Evolutionary conservation across 2,329 filamentous ascomycete species (phyloP), one percentile per base, ranked within the genome.

Genomic region (Fusarium sp.): DNA sequence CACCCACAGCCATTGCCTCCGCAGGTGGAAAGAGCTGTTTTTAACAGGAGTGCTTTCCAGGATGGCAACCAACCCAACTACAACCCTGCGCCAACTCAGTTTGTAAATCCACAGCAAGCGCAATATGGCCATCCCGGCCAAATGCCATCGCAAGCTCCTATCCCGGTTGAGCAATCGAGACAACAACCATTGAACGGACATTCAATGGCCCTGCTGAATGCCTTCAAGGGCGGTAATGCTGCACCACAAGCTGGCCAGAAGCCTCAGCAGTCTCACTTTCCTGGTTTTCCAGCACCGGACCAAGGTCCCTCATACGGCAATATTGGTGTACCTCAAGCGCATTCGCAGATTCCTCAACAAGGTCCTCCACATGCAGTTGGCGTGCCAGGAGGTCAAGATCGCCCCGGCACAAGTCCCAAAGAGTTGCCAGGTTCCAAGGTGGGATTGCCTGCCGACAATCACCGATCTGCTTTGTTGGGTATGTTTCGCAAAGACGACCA

Each of bases 1-100:
- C 76, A 79, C 48, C 81, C 81, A 1, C 82, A 84, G 49, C 80
- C 83, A 9, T 71, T 83, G 10, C 84, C 83, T 25, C 84, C 82
- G 7, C 82, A 85, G 42, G 81, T 84, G 1, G 84, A 86, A 55
- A 80, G 81, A 58, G 78, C 79, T 7, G 74, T 84, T 51, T 80
- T 85, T 38, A 78, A 79, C n/a, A 69, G 69, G 27, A 72, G 67
- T 23, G 69, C 64, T 3, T 70, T 71, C 36, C 73, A 73, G 51
- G 71, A 74, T 13, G 63, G 62, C 10, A 41, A 50, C 14, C 55
- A 69, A 35, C 35, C 48, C 15, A 56, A 53, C 17, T 53, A 65
- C 17, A 21, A 54, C 17, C 31, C 53, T 4, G 29, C 57, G 27
- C 38, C 49, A 6, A 15, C 19, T 6, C 41, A 69, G 11, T 66